Base-by-base conservation (phyloP, 371 early-diverging fungal genomes). In the Saksenaea vasiformis region DNA sequence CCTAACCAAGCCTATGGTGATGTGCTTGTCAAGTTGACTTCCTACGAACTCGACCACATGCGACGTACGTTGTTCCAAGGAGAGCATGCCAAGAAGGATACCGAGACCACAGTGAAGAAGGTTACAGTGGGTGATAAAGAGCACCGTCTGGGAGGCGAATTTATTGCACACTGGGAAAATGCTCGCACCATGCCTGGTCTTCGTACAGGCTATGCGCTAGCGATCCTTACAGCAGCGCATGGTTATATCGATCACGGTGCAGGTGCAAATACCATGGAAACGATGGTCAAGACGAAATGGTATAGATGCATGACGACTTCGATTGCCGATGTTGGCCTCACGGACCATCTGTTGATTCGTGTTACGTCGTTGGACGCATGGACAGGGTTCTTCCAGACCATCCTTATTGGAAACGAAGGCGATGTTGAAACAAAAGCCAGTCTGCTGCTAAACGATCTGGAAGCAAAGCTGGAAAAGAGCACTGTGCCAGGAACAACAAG, bases 401-500 rank as follows among this genome's bases (percentile, higher is more conserved):
- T 64, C 15, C 44, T 80, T 5, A 56, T 54, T 9, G 64, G 59
- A 0, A 60, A 69, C 0, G 66, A 72, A 14, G 62, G 58, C 0
- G 71, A 69, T 15, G 37, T 71, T 36, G 80, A 80, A 38, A 27
- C 53, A 0, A 63, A 64, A n/a, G 67, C 72, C 7, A 65, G 70
- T 15, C 41, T 64, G 0, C 35, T 87, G 8, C 55, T 83, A 24
- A 61, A 71, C 0, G 87, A 87, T 57, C 60, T 87, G 0, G 60
- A 72, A n/a, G 54, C 68, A 56, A 72, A 83, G 34, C 57, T 87
- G 24, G 71, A 82, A 44, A 75, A 74, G 31, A 84, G 85, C 22
- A 84, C 82, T 1, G 80, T 87, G 2, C 87, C 87, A 7, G 85
- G 85, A 10, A 76, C 72, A 17, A 82, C 82, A 14, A 80, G 82